Base-by-base conservation (phyloP, 1,284 basidiomycete genomes). In the Ustilago esculenta region DNA sequence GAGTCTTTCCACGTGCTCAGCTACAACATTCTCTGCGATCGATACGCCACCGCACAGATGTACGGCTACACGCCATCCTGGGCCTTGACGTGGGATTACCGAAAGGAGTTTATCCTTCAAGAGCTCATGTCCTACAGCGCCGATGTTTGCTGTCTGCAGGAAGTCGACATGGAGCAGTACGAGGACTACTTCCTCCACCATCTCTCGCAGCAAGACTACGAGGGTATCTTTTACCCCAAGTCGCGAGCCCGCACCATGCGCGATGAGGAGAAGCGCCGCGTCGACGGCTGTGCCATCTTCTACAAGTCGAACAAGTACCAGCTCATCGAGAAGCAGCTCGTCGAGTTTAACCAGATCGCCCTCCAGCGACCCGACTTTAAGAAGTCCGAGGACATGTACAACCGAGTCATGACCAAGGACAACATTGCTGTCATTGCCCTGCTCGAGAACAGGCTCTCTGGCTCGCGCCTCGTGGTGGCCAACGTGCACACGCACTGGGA, bases 351-450 rank as follows among this genome's bases (percentile, higher is more conserved):
- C 82, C 88, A 92, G 55, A 87, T 94, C 60, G 94, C 94, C 7
- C 91, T 98, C 86, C 90, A 93, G 79, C 89, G 93, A 46, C 87
- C 90, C 37, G 95, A 98, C 82, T 95, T 98, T 85, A 94, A 95
- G 84, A 95, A 94, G 85, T 96, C 94, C 5, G 94, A 98, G 80
- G 95, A 98, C 84, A 95, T 98, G 93, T 98, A 98, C 87, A 98
- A 98, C 82, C 92, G 96, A 48, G 93, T 98, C 57, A 88, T 97
- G 81, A 91, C 91, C 67, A 93, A 94, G 82, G 96, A 98, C 84
- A 90, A 98, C 81, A 92, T 98, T 71, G 94, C 92, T 33, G 88
- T 94, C 64, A 86, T 95, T 44, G 90, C 90, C 67, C 86, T 93
- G 39, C 86, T 98, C 76, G 96, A 98, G 84, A 90, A 91, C 84